Evolutionary conservation across 148 eudicot species (phyloP), one percentile per base, ranked within the genome.

Genomic region (Chenopodium suecicum): DNA sequence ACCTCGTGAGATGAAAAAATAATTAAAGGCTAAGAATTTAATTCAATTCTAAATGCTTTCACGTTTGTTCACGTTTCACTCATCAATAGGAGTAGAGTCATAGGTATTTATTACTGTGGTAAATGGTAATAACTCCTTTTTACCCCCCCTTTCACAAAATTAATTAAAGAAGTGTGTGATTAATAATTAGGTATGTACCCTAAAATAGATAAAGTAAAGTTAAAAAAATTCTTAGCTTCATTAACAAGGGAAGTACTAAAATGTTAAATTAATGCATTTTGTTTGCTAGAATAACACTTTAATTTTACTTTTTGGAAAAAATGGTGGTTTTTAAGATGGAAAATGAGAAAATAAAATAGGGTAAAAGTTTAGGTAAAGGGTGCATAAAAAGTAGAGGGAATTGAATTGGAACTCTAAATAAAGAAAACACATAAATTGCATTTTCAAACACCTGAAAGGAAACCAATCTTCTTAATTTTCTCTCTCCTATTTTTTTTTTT

Each of bases 181-280:
- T 10, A 50, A 9, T 50, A 10, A 50, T 9, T 50, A 50, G 44
- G 44, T 41, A 50, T 9, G 54, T 50, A 50, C 54, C 54, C 54
- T 50, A 9, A 50, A 63, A 50, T 6, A 11, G 20, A 23, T 32
- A 47, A 73, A 48, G 3, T 10, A 73, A 41, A 73, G 44, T 41
- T 4, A 47, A 7, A 17, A 68, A 80, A 84, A 80, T 84, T 69
- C 86, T 70, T 84, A 70, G 80, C 86, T 84, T 84, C 67, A 75
- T 50, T 11, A 41, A 80, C 54, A 84, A 84, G 83, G 80, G 80
- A 84, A 79, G 70, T 74, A 3, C 66, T 25, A 50, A 50, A 11
- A 50, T 50, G 9, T 10, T 48, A 9, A 48, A 48, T 50, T 12
- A 11, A 50, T 50, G 54, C 54, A 50, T 9, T 79, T 83, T 56